phyloP scores from a whole-genome alignment of 768 basidiomycete genomes.

The Termitomyces sp. region DNA sequence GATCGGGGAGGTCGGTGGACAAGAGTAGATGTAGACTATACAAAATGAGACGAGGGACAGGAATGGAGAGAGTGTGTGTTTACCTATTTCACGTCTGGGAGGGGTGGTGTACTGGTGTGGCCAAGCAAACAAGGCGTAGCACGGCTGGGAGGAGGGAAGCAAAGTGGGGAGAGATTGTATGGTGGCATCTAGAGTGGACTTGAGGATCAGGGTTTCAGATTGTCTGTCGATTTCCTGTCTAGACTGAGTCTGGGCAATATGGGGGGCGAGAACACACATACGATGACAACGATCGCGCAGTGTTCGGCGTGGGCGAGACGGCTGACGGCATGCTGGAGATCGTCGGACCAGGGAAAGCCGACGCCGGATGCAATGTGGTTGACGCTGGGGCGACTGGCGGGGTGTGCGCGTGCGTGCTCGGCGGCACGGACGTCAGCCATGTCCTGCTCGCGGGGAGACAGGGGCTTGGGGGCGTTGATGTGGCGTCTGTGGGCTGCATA shows the following conservation, averaged over 20 bases:
- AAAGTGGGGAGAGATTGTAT: slow-evolving; percentile 38
- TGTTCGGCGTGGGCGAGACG: slow-evolving; percentile 45
- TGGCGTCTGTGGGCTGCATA: slow-evolving; percentile 73
- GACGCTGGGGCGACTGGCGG: slow-evolving; percentile 49
- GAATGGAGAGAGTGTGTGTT: slow-evolving; percentile 11
- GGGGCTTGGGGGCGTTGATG: slow-evolving; percentile 69
- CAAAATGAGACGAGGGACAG: slow-evolving; percentile 22
- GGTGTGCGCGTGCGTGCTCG: slow-evolving; percentile 52
- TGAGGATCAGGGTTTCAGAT: slow-evolving; percentile 52
- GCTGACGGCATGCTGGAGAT: slow-evolving; percentile 58
- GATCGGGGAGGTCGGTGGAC: slow-evolving; percentile 75
- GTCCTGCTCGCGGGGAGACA: slow-evolving; percentile 80
- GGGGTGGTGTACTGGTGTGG: slow-evolving; percentile 32
- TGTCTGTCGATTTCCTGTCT: slow-evolving; percentile 59
- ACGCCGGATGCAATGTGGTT: slow-evolving; percentile 56
- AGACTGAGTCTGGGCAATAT: background rate
- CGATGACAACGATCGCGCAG: slow-evolving; percentile 57
- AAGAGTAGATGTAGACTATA: slow-evolving; percentile 87
- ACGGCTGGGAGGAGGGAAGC: slow-evolving; percentile 56
- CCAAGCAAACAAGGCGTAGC: slow-evolving; percentile 69
- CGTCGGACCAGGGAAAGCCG: slow-evolving; percentile 62
- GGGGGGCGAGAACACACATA: slow-evolving; percentile 19
- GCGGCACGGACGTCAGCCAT: slow-evolving; percentile 71
- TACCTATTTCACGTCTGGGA: slow-evolving; percentile 57
- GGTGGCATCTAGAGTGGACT: slow-evolving; percentile 30